Evolutionary conservation across 2,329 filamentous ascomycete genomes (phyloP).

Genomic region (Neofusicoccum kwambonambiense): DNA sequence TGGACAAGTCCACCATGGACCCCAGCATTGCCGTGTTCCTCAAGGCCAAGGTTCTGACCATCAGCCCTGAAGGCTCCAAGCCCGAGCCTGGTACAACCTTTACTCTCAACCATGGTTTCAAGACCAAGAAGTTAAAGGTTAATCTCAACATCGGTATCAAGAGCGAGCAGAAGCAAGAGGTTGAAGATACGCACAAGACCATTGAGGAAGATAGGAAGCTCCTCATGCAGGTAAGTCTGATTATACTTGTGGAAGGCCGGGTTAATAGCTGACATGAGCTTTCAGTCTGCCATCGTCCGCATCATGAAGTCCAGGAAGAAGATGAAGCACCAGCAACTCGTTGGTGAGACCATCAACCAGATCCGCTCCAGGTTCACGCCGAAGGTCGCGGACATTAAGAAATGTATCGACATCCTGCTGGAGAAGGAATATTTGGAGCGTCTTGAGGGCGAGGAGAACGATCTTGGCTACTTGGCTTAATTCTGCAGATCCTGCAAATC

Average conservation of each 20-base stretch:
- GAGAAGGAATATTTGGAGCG: slow-evolving; percentile 99
- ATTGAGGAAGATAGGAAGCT: slow-evolving; percentile 98
- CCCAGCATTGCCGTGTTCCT: slow-evolving; percentile 81
- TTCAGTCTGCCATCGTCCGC: slow-evolving; percentile 91
- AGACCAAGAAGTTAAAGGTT: slow-evolving; percentile 96
- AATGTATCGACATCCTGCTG: slow-evolving; percentile 96
- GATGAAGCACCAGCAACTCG: slow-evolving; percentile 95
- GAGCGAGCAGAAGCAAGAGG: slow-evolving; percentile 93
- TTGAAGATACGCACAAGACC: slow-evolving; percentile 97
- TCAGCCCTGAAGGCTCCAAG: slow-evolving; percentile 71
- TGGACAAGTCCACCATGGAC: slow-evolving; percentile 80
- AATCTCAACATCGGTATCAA: slow-evolving; percentile 95
- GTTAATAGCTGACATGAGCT: slow-evolving; percentile 30
- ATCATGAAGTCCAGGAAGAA: slow-evolving; percentile 99
- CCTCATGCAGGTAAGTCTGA: slow-evolving; percentile 79
- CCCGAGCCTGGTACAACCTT: slow-evolving; percentile 76
- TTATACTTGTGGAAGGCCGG: no score
- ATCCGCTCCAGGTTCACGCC: slow-evolving; percentile 91
- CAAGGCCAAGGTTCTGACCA: slow-evolving; percentile 85
- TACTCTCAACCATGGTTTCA: slow-evolving; percentile 89
- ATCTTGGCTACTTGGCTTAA: slow-evolving; percentile 82
- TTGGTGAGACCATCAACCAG: slow-evolving; percentile 93
- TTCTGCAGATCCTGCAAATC: background rate
- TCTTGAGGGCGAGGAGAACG: slow-evolving; percentile 77
- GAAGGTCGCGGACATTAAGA: slow-evolving; percentile 95